Percentiles rank a stretch among this genome's conserved stretches.
phyloP scores from a whole-genome alignment of 192 early-diverging fungal genomes.

The Podila epigama region DNA sequence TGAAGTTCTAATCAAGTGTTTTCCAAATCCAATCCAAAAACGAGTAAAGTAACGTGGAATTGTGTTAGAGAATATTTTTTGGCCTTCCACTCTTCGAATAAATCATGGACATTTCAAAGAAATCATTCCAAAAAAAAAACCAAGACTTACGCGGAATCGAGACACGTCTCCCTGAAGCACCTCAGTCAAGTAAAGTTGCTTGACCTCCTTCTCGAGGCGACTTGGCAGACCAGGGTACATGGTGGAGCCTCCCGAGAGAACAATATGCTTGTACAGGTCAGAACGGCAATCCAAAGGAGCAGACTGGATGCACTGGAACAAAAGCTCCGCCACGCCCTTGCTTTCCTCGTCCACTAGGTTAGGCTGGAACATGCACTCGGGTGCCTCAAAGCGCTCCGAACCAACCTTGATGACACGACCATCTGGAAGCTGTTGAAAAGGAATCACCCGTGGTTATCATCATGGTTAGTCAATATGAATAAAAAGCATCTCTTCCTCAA shows the following conservation, averaged over 20 bases:
- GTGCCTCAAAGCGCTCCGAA: constrained; percentile 97
- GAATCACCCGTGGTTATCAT: no score
- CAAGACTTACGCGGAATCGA: constrained; percentile 75
- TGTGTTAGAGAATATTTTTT: no score
- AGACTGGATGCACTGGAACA: constrained; percentile 91
- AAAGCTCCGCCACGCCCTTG: constrained; percentile 91
- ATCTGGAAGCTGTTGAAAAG: constrained; percentile 82
- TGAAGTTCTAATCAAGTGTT: constrained; percentile 82
- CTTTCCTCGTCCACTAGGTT: constrained; percentile 96
- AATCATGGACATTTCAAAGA: not conserved
- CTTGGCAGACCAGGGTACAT: constrained; percentile 99
- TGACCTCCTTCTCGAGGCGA: constrained; percentile 98
- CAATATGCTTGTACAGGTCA: constrained; percentile 97
- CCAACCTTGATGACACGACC: constrained; percentile 98
- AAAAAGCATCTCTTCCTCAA: no score
- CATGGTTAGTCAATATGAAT: no score
- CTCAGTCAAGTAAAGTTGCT: constrained; percentile 92
- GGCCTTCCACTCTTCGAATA: not conserved
- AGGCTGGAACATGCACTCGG: constrained; percentile 98
- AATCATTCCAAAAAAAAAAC: not conserved
- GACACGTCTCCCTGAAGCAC: constrained; percentile 86
- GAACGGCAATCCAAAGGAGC: constrained; percentile 92
- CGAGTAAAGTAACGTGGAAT: not conserved
- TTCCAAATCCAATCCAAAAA: not conserved
- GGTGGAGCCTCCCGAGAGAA: constrained; percentile 97